phyloP scores from a whole-genome alignment of 78 protist genomes.

The Dictyostelium citrinum region DNA sequence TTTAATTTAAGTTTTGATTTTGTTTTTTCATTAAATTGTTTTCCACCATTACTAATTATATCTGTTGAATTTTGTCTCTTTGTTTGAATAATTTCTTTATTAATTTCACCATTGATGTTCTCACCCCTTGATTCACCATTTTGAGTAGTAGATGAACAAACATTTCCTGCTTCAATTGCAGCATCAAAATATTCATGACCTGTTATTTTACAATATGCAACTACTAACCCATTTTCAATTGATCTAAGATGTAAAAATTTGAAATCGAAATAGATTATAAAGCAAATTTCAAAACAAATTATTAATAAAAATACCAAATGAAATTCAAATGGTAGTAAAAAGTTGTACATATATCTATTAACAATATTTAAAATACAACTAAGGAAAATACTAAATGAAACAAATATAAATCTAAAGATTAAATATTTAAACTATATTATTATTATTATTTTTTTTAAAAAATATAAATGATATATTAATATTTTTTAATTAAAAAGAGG shows the following conservation, averaged over 20 bases:
- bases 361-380: not conserved
- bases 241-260: not conserved
- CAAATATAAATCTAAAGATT: not conserved
- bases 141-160: not conserved
- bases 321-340: conserved; percentile 5
- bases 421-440: not conserved
- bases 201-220: not conserved
- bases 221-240: not conserved
- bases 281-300: not conserved
- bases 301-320: not conserved
- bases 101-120: not conserved
- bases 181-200: not conserved
- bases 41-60: not conserved
- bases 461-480: not conserved
- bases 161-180: not conserved
- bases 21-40: not conserved
- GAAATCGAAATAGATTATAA: not conserved
- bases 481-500: not conserved
- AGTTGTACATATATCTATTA: not conserved
- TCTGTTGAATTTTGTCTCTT: not conserved
- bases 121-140: not conserved
- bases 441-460: not conserved
- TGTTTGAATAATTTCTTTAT: not conserved
- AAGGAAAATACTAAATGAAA: not conserved
- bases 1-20: not conserved